These are phyloP conservation scores for Fraxinus platypoda DNA, from an alignment of 305 asterid species.

Conservation along the genomic window DNA sequence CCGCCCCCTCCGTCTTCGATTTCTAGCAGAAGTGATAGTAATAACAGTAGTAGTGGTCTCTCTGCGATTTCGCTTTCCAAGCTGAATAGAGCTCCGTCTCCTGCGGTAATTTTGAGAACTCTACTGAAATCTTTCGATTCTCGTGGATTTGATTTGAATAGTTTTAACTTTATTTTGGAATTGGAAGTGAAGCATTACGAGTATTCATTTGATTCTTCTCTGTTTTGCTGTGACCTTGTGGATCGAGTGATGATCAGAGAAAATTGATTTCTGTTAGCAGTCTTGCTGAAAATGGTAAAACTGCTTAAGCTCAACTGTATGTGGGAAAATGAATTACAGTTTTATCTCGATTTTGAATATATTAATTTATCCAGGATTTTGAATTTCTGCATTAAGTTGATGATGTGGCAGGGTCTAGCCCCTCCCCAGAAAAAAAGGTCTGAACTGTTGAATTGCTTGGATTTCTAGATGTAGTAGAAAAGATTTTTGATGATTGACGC, in stretches of 20 bases:
- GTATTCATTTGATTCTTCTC: slow-evolving; percentile 1
- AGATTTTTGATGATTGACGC: background rate
- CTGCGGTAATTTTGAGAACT: slow-evolving; percentile 58
- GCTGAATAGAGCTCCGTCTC: slow-evolving; percentile 91
- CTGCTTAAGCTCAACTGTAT: background rate
- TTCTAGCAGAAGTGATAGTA: slow-evolving; percentile 42
- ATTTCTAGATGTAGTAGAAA: background rate
- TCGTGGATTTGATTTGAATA: background rate
- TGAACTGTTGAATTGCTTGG: background rate
- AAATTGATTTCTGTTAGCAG: background rate
- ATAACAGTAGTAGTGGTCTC: slow-evolving; percentile 43
- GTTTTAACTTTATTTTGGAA: background rate
- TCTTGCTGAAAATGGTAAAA: background rate
- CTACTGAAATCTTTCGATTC: background rate
- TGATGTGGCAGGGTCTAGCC: background rate
- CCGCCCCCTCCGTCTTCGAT: slow-evolving; percentile 39
- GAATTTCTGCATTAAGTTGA: background rate
- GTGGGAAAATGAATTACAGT: background rate
- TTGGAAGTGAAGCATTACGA: background rate
- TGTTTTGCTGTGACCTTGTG: background rate
- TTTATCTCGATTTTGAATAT: background rate
- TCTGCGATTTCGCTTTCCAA: slow-evolving; percentile 54
- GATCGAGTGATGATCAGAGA: background rate
- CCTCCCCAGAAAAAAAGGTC: background rate
- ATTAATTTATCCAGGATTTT: background rate